Percentiles rank a stretch among this genome's conserved stretches.
Conservation (phyloP, 495 filamentous ascomycete species). For the Letharia columbiana region DNA sequence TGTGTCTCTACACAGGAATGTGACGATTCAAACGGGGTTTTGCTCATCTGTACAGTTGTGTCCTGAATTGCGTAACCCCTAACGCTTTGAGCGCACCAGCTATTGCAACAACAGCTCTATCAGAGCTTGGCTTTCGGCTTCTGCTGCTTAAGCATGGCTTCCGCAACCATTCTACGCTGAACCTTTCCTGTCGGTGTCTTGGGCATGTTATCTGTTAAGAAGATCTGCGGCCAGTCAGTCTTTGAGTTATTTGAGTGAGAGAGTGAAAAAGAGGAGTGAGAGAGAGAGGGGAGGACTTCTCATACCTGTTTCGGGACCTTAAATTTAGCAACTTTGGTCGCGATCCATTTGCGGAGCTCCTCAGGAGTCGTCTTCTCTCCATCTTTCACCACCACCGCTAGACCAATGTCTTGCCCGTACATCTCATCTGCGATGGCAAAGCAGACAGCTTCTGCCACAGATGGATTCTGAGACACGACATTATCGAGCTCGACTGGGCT, state of each 20-base stretch:
- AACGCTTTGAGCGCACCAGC: not conserved
- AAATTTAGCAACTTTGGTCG: slow-evolving; percentile 61
- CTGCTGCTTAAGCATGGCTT: slow-evolving; percentile 58
- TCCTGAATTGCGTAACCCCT: not conserved
- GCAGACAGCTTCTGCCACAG: slow-evolving; percentile 66
- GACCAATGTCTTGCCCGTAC: slow-evolving; percentile 74
- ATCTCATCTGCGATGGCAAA: slow-evolving; percentile 54
- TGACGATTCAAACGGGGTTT: not conserved
- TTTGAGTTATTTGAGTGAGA: slow-evolving; percentile 3
- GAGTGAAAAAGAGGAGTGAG: not conserved
- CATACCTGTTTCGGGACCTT: slow-evolving; percentile 77
- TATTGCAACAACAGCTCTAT: not conserved
- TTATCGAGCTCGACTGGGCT: slow-evolving; percentile 81
- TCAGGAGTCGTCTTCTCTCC: slow-evolving; percentile 43
- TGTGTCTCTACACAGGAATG: not conserved
- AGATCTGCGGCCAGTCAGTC: slow-evolving; percentile 41
- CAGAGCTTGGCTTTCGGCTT: slow-evolving; percentile 36
- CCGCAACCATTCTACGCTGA: slow-evolving; percentile 70
- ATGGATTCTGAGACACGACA: slow-evolving; percentile 56
- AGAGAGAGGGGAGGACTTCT: slow-evolving; percentile 9
- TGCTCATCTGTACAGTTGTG: not conserved
- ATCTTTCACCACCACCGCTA: slow-evolving; percentile 65
- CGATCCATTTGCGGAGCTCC: slow-evolving; percentile 59
- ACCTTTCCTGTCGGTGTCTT: slow-evolving; percentile 90
- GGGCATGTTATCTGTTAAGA: slow-evolving; percentile 70